phyloP scores from a whole-genome alignment of 2,329 filamentous ascomycete species.

The Sporothrix schenckii region DNA sequence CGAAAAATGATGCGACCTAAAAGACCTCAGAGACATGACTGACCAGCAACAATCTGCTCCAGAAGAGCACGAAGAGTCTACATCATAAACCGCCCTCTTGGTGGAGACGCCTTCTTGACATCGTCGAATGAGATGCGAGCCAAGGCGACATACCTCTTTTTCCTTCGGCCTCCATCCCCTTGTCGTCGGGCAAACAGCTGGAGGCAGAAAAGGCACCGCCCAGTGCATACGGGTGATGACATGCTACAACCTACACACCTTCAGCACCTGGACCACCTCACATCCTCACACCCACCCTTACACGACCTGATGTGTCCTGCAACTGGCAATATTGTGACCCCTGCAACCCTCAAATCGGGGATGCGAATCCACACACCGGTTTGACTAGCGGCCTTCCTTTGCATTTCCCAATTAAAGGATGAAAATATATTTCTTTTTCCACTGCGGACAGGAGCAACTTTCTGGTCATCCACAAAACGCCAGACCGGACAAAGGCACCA shows the following conservation, averaged over 20 bases:
- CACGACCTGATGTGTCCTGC: constrained; percentile 1
- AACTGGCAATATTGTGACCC: constrained; percentile 21
- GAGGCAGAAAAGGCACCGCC: not conserved
- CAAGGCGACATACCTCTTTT: not conserved
- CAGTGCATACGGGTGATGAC: not conserved
- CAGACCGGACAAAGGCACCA: constrained; percentile 2
- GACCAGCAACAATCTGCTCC: too few relatives aligned
- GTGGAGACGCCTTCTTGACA: not conserved
- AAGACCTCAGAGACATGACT: too few relatives aligned
- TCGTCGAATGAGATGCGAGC: constrained; percentile 10
- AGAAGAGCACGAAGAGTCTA: too few relatives aligned
- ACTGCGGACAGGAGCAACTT: too few relatives aligned
- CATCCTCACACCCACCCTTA: not conserved
- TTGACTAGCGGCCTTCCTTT: constrained; percentile 24
- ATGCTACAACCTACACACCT: not conserved
- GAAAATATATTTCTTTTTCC: constrained; percentile 1
- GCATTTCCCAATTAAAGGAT: not conserved
- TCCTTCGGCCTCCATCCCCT: not conserved
- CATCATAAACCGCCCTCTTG: too few relatives aligned
- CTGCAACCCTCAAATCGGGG: constrained; percentile 25
- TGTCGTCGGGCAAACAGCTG: constrained; percentile 15
- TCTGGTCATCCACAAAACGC: not conserved
- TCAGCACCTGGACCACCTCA: not conserved
- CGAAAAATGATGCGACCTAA: too few relatives aligned
- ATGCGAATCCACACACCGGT: constrained; percentile 24